Evolutionary conservation across 2,329 filamentous ascomycete species (phyloP).

Genomic region (Ceratocystis destructans): DNA sequence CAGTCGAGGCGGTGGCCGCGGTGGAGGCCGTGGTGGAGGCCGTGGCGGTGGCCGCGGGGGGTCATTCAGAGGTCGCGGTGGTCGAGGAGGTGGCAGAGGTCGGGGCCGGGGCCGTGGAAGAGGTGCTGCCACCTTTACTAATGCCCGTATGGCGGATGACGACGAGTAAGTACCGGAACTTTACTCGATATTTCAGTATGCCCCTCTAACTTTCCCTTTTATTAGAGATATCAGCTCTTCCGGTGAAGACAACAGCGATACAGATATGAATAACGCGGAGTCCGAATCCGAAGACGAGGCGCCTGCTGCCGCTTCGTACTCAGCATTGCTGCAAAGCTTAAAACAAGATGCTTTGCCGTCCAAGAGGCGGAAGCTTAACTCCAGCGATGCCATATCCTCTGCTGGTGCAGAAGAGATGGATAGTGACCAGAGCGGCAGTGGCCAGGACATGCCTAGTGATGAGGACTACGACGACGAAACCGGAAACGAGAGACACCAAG

Average conservation of each 20-base stretch:
- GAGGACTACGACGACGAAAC: constrained; percentile 21
- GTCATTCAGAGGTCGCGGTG: neutral
- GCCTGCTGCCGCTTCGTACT: constrained; percentile 34
- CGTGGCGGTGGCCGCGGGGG: constrained; percentile 21
- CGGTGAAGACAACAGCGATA: constrained; percentile 34
- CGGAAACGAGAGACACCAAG: constrained; percentile 27
- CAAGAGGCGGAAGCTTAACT: constrained; percentile 45
- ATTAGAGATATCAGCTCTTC: constrained; percentile 22
- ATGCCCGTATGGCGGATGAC: constrained; percentile 31
- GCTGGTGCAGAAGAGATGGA: constrained; percentile 19
- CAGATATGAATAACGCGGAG: constrained; percentile 25
- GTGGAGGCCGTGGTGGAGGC: constrained; percentile 19
- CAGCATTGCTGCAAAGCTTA: constrained; percentile 45
- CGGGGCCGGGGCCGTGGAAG: constrained; percentile 26
- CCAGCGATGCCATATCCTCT: constrained; percentile 23
- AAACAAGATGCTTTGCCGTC: constrained; percentile 30
- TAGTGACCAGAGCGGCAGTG: constrained; percentile 20
- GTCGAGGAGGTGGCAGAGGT: constrained; percentile 14
- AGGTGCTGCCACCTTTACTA: constrained; percentile 32
- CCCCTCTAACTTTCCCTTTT: neutral
- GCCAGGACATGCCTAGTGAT: constrained; percentile 16
- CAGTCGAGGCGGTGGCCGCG: constrained; percentile 18
- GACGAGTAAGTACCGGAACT: constrained; percentile 25
- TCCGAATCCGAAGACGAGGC: constrained; percentile 33
- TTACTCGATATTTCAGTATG: neutral